Evolutionary conservation across 306 rosid genomes (phyloP).

Genomic region (Acacia confusa): DNA sequence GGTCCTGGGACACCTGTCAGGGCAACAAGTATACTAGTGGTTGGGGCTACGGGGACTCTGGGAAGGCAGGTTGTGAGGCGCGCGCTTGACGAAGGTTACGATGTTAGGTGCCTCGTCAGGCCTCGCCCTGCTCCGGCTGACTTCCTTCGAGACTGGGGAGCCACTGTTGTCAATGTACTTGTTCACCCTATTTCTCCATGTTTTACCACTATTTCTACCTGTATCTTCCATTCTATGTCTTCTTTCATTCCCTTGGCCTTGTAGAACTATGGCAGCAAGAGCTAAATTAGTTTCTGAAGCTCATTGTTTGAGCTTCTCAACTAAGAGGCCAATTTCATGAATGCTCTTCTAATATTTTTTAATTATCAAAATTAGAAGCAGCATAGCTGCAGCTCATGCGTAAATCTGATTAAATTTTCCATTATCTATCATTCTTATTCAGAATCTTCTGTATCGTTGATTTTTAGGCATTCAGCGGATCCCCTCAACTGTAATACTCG

Average conservation of each 20-base stretch:
- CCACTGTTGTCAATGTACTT: conserved; percentile 77
- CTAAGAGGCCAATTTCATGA: background rate
- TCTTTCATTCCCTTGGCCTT: background rate
- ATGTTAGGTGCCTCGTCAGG: conserved; percentile 87
- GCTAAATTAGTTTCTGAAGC: background rate
- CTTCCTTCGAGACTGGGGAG: conserved; percentile 98
- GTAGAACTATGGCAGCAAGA: background rate
- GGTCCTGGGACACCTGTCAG: conserved; percentile 78
- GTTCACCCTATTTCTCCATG: background rate
- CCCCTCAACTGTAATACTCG: background rate
- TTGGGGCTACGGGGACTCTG: conserved; percentile 83
- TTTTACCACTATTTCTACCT: background rate
- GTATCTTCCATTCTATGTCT: background rate
- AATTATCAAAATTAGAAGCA: background rate
- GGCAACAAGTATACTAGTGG: conserved; percentile 75
- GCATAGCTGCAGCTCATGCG: background rate
- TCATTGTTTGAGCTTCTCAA: background rate
- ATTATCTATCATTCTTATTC: background rate
- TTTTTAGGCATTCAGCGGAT: background rate
- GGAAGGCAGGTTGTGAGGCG: conserved; percentile 96
- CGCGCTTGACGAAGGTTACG: conserved; percentile 92
- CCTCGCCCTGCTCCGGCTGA: conserved; percentile 99
- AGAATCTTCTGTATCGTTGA: background rate
- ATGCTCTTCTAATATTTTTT: background rate
- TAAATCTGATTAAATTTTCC: background rate